Conservation (phyloP, 2,329 filamentous ascomycete genomes). For the Lachnellula arida region DNA sequence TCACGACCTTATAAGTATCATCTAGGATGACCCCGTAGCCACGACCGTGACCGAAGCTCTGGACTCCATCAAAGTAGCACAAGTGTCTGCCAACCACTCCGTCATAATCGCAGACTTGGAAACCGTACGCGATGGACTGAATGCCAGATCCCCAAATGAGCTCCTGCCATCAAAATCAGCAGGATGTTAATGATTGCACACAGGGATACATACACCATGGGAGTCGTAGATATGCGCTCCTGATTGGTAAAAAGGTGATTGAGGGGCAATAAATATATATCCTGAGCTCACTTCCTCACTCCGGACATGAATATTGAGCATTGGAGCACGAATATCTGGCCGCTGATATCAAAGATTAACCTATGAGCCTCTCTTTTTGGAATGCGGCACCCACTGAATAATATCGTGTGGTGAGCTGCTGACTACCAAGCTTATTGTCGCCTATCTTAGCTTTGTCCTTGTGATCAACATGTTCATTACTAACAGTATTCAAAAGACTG, state of each 20-base stretch:
- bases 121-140: background rate
- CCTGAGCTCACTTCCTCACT: background rate
- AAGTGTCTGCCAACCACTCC: background rate
- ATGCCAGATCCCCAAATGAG: background rate
- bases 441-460: too few relatives aligned
- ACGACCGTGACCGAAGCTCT: constrained; percentile 16
- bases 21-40: constrained; percentile 26
- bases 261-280: background rate
- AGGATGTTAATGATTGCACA: background rate
- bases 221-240: background rate
- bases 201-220: background rate
- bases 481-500: too few relatives aligned
- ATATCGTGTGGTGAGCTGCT: background rate
- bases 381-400: background rate
- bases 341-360: background rate
- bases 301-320: background rate
- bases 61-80: background rate
- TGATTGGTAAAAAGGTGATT: background rate
- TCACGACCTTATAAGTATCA: constrained; percentile 28
- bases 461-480: too few relatives aligned
- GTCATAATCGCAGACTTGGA: background rate
- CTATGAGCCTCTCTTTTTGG: background rate
- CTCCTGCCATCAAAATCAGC: background rate
- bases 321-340: background rate
- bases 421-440: too few relatives aligned